A percentile compares a stretch with the other conserved stretches of the same genome.
Conservation (phyloP, 73 alveolate species). For the Symbiodinium pilosum region DNA sequence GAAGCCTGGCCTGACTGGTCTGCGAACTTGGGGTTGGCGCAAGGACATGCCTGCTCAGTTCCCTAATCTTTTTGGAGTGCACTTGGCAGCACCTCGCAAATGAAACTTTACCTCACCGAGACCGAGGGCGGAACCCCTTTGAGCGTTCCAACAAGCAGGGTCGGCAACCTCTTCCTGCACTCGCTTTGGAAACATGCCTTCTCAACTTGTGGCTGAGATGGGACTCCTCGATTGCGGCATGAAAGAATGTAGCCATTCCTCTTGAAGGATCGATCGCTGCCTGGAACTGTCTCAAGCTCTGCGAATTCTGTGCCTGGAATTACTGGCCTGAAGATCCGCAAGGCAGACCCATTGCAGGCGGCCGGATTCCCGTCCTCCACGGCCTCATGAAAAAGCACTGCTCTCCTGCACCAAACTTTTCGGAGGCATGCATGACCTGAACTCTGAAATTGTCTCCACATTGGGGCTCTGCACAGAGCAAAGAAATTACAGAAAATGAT, state of each 20-base stretch:
- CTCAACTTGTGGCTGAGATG: too few species aligned
- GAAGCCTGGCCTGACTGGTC: neutral
- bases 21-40: neutral
- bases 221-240: neutral
- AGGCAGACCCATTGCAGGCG: neutral
- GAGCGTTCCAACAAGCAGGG: neutral
- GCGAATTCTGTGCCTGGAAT: too few species aligned
- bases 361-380: neutral
- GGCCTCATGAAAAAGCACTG: neutral
- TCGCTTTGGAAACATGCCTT: too few species aligned
- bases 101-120: neutral
- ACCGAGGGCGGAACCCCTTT: neutral
- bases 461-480: too few species aligned
- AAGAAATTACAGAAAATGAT: too few species aligned
- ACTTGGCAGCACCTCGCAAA: neutral
- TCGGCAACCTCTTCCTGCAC: neutral
- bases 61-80: too few species aligned
- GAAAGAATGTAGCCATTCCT: conserved; percentile 10
- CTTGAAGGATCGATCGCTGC: conserved; percentile 11
- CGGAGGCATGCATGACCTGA: too few species aligned
- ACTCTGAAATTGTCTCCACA: too few species aligned
- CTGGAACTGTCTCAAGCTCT: neutral
- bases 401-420: too few species aligned
- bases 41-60: too few species aligned
- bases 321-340: neutral